Evolutionary conservation across 768 basidiomycete species (phyloP), one percentile per base, ranked within the genome.

Genomic region (Asterophora lycoperdoides): DNA sequence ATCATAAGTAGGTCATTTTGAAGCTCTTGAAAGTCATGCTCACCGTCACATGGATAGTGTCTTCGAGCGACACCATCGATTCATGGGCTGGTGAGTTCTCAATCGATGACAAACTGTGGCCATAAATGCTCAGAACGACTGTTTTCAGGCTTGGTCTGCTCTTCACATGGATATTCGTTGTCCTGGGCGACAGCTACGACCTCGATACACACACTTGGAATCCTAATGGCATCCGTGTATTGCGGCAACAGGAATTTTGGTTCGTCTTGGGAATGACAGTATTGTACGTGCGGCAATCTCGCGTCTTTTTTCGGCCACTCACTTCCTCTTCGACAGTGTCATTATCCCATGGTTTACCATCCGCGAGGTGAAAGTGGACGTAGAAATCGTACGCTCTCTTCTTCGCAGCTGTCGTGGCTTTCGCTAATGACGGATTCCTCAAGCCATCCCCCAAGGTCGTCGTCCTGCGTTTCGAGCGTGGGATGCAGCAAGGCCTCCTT

Each of bases 401-500:
- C 33, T 17, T 52, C 20, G 5, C 43, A 44, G 28, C 19, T 28
- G 13, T 20, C 33, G 34, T 5, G 38, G 23, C 14, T 34, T 30
- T 48, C n/a, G 41, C 38, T 53, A 19, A 58, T 36, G 34, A 19
- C 41, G 28, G 15, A 35, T 32, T 35, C 58, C 29, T 40, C 30
- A 46, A 89, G 86, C 86, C 89, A 34, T 90, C 89, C 37, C 80
- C 83, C 11, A 90, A 89, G 62, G 88, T 88, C 11, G 87, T 83
- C 5, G 71, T 91, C 38, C 71, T 91, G 54, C 84, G 86, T 41
- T 89, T 89, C 57, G 75, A 86, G 66, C 81, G 88, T 52, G 89
- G 89, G 26, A 90, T 91, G 87, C 88, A 90, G 62, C 89, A 90
- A 60, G 87, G 89, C 40, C 68, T 91, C 45, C 71, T 90, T 41